Evolutionary conservation across 1,139 yeast species (phyloP), one percentile per base, ranked within the genome.

Genomic region (Candida sanyaensis): DNA sequence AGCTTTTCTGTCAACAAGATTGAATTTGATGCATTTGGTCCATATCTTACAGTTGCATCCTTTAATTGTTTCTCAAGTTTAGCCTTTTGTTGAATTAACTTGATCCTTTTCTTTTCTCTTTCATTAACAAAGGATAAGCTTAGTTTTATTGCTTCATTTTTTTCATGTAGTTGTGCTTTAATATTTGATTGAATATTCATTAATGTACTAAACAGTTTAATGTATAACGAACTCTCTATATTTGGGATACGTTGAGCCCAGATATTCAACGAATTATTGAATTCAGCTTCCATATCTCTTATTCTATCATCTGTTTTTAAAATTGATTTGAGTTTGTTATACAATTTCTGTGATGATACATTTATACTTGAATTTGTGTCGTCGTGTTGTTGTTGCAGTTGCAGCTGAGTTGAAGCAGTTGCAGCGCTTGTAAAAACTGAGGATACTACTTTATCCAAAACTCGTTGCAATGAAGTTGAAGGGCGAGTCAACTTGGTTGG

Each of bases 41-140:
- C 86, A 53, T 63, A 66, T 51, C 72, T 74, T 31, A 73, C 62
- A 48, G 77, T 80, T 33, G 66, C 67, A 5, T 70, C 74, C 46
- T 73, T 69, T 38, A 75, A 54, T 42, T 63, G 67, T 36, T 65
- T 62, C 44, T 69, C 61, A 28, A 74, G 65, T 56, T 69, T 69
- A 29, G 62, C 58, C 52, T 75, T 67, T 42, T 61, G 61, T 34
- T 53, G 50, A 41, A 67, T 61, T 44, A 77, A 62, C 26, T 71
- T 75, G 26, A 61, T 68, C 33, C 71, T 68, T 55, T 80, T 75
- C 53, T 64, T 68, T 60, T 83, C 88, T 50, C 86, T 67, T 50
- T 78, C 78, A 42, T 73, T 65, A 2, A 82, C 80, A 47, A 72
- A 73, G 5, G 63, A 60, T 43, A 83, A 62, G 48, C 75, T 77